Conservation (phyloP, 768 basidiomycete species). For the Suillus paluster region DNA sequence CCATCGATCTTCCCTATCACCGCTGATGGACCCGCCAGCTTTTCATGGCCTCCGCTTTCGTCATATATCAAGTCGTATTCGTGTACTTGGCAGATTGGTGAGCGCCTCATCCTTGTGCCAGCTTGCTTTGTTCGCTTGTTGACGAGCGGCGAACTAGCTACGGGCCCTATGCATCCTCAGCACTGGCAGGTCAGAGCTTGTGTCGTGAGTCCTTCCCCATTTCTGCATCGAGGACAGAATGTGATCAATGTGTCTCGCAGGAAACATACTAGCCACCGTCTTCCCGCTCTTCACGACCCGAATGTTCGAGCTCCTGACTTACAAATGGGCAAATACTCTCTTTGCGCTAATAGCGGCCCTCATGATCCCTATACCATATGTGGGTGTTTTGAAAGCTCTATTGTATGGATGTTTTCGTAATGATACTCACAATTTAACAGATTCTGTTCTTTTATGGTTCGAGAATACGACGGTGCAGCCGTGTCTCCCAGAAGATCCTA, state of each 20-base stretch:
- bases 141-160: slow-evolving; percentile 37
- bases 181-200: slow-evolving; percentile 69
- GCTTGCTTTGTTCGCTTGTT: neutral
- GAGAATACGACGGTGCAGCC: slow-evolving; percentile 36
- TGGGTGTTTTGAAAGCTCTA: slow-evolving; percentile 29
- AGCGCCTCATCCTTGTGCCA: slow-evolving; percentile 14
- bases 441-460: slow-evolving; percentile 37
- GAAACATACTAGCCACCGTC: slow-evolving; percentile 51
- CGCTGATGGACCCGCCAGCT: slow-evolving; percentile 35
- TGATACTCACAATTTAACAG: slow-evolving; percentile 11
- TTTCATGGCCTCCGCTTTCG: slow-evolving; percentile 53
- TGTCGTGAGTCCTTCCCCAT: slow-evolving; percentile 44
- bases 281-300: slow-evolving; percentile 68
- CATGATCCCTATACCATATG: slow-evolving; percentile 66
- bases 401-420: neutral
- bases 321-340: slow-evolving; percentile 64
- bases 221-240: neutral
- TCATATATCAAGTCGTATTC: slow-evolving; percentile 63
- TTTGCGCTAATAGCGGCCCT: slow-evolving; percentile 55
- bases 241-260: slow-evolving; percentile 26
- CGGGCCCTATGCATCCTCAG: slow-evolving; percentile 68
- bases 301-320: slow-evolving; percentile 60
- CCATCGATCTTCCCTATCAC: neutral
- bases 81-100: slow-evolving; percentile 69
- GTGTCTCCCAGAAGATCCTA: slow-evolving; percentile 28